Evolutionary conservation across 495 filamentous ascomycete species (phyloP).

Genomic region (Aspergillus taichungensis): DNA sequence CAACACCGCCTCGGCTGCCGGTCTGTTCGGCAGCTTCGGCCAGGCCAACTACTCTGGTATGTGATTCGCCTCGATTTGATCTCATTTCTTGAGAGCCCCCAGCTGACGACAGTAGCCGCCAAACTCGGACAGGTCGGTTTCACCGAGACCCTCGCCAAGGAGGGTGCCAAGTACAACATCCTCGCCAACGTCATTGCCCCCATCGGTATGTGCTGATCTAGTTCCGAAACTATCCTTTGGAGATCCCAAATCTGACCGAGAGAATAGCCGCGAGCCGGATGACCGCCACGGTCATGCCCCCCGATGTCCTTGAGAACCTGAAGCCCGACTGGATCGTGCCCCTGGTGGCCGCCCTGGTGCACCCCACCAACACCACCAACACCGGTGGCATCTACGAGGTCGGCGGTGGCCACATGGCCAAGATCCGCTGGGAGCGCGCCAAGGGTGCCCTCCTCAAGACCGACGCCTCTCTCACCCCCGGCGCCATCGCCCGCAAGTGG

Average conservation of each 20-base stretch:
- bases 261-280: constrained; percentile 75
- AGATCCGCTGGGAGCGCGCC: constrained; percentile 91
- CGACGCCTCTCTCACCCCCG: constrained; percentile 79
- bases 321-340: constrained; percentile 97
- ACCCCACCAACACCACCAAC: constrained; percentile 80
- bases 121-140: constrained; percentile 96
- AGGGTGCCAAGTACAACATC: constrained; percentile 98
- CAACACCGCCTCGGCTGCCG: constrained; percentile 92
- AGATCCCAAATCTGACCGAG: no score
- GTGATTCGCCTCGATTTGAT: constrained; percentile 3
- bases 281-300: constrained; percentile 97
- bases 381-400: constrained; percentile 88
- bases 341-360: constrained; percentile 79
- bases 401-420: constrained; percentile 87
- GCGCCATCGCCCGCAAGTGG: constrained; percentile 85
- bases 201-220: constrained; percentile 44
- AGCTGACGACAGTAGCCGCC: constrained; percentile 49
- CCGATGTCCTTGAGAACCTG: constrained; percentile 77
- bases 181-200: constrained; percentile 92
- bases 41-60: constrained; percentile 90
- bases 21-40: constrained; percentile 92
- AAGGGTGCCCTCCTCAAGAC: constrained; percentile 86
- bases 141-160: constrained; percentile 96
- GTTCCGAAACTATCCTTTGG: no score
- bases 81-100: not conserved